Conservation (phyloP, 495 filamentous ascomycete genomes). For the Chaetomium fimeti region DNA sequence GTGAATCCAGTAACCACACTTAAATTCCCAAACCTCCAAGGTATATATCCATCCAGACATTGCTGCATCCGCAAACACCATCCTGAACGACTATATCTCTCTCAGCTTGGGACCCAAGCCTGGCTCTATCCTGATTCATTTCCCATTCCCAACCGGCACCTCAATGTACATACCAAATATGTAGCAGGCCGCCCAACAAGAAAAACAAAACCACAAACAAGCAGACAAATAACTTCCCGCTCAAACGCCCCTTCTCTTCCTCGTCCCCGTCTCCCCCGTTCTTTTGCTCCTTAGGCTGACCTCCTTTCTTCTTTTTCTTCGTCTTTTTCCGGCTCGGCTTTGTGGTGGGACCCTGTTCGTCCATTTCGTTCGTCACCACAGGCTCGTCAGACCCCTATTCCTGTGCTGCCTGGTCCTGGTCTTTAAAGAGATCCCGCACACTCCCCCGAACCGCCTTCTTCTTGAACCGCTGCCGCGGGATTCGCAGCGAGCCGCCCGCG, state of each 20-base stretch:
- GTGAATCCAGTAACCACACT: too few species aligned
- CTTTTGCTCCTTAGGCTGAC: not conserved
- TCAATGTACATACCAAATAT: not conserved
- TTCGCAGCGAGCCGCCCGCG: slow-evolving; percentile 21
- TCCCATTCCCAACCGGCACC: not conserved
- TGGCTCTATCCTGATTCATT: not conserved
- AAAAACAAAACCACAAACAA: not conserved
- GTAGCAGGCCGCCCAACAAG: not conserved
- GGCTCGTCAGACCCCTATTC: slow-evolving; percentile 6
- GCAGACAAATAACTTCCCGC: not conserved
- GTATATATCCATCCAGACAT: not conserved
- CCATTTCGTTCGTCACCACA: not conserved
- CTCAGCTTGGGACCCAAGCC: not conserved
- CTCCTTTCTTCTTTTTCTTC: not conserved
- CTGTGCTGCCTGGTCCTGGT: not conserved
- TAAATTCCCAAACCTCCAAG: not conserved
- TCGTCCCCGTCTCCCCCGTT: not conserved
- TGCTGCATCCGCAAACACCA: not conserved
- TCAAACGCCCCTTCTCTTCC: not conserved
- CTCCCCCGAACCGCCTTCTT: not conserved
- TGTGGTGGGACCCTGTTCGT: too few species aligned
- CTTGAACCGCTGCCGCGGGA: not conserved
- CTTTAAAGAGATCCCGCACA: not conserved
- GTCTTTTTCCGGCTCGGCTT: not conserved
- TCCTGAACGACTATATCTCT: not conserved